phyloP scores from a whole-genome alignment of 176 grass and related monocot species.

The Ananas comosus region DNA sequence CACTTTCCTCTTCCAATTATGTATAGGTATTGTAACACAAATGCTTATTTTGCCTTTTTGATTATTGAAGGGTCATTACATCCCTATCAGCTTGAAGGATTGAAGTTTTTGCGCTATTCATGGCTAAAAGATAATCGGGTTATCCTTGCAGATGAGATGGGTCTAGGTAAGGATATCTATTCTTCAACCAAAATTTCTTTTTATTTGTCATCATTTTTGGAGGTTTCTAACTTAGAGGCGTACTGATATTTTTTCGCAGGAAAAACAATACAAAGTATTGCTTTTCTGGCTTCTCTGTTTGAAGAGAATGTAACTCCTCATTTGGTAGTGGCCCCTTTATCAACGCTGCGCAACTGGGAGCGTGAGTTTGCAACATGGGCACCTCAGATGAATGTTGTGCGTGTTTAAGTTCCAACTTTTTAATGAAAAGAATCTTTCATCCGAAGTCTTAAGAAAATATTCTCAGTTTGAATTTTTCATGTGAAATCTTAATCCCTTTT shows the following conservation, averaged over 20 bases:
- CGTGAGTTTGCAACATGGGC: slow-evolving; percentile 98
- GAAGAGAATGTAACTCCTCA: slow-evolving; percentile 73
- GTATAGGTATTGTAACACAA: slow-evolving; percentile 3
- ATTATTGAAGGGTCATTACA: slow-evolving; percentile 65
- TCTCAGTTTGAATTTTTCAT: slow-evolving; percentile 8
- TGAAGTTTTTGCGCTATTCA: slow-evolving; percentile 89
- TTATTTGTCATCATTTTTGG: neutral
- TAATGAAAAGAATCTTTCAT: neutral
- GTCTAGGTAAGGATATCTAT: slow-evolving; percentile 71
- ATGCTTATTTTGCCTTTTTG: slow-evolving; percentile 24
- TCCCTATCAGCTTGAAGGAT: slow-evolving; percentile 91
- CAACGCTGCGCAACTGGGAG: slow-evolving; percentile 95
- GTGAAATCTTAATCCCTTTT: slow-evolving; percentile 16
- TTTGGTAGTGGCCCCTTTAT: slow-evolving; percentile 94
- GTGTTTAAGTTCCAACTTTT: slow-evolving; percentile 21
- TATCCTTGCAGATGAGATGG: slow-evolving; percentile 99
- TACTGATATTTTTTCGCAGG: slow-evolving; percentile 31
- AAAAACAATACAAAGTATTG: slow-evolving; percentile 99
- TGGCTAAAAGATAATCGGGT: slow-evolving; percentile 78
- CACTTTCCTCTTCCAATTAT: slow-evolving; percentile 22
- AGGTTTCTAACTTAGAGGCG: neutral
- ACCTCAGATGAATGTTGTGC: slow-evolving; percentile 92
- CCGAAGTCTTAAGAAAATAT: neutral
- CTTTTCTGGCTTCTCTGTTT: slow-evolving; percentile 80
- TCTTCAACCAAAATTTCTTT: neutral